A percentile compares a stretch with the other conserved stretches of the same genome.
Evolutionary conservation across 495 filamentous ascomycete genomes (phyloP).

Genomic region (Filosporella fistucella): DNA sequence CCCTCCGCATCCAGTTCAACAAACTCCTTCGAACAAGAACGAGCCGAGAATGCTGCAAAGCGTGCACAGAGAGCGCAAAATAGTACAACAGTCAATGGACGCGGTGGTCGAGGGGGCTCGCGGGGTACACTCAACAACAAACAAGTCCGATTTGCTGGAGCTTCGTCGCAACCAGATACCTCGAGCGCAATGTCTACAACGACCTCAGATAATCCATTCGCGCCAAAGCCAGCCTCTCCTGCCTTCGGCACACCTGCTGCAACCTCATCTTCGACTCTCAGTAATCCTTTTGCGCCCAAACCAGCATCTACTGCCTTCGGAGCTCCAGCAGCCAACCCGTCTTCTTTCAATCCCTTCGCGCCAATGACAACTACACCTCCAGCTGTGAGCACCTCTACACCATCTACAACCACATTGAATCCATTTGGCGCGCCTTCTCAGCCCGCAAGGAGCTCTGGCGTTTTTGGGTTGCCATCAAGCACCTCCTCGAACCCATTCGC

Average conservation of each 20-base stretch:
- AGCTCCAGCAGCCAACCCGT: too few relatives aligned
- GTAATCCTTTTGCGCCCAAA: too few relatives aligned
- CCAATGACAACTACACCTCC: too few relatives aligned
- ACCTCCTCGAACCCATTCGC: neutral
- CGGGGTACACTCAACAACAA: constrained; percentile 7
- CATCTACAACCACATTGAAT: constrained; percentile 1
- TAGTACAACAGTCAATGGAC: constrained; percentile 9
- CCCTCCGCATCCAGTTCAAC: neutral
- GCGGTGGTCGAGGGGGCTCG: constrained; percentile 10
- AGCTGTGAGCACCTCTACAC: too few relatives aligned
- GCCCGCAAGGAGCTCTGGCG: neutral
- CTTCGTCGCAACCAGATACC: too few relatives aligned
- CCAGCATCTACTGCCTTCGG: too few relatives aligned
- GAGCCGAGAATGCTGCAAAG: constrained; percentile 25
- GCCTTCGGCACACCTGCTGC: too few relatives aligned
- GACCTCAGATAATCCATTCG: neutral
- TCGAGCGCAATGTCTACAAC: too few relatives aligned
- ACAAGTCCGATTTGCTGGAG: constrained; percentile 15
- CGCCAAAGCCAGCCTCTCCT: neutral
- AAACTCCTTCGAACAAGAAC: constrained; percentile 20
- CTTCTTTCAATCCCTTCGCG: too few relatives aligned
- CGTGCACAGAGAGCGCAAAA: constrained; percentile 17
- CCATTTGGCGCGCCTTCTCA: constrained; percentile 9
- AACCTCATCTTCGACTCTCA: too few relatives aligned
- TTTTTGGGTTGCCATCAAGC: neutral